A percentile compares a stretch with the other conserved stretches of the same genome.
Evolutionary conservation across 2,329 filamentous ascomycete genomes (phyloP).

Genomic region (Fusarium dlaminii): DNA sequence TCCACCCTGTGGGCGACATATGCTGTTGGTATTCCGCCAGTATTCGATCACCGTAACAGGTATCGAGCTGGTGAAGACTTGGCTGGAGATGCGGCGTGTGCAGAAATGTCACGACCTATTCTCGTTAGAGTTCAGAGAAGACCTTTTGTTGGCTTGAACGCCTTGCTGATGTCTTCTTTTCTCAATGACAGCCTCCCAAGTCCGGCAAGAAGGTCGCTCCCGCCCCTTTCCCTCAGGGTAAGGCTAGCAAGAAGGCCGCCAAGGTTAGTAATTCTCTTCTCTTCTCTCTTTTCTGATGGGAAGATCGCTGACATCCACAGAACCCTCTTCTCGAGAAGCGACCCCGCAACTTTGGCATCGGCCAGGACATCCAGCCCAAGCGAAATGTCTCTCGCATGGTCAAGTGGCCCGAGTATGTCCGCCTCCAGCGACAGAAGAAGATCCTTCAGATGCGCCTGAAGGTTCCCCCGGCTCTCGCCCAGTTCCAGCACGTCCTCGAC

Average conservation of each 20-base stretch:
- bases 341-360: slow-evolving; percentile 96
- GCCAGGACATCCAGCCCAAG: slow-evolving; percentile 97
- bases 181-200: slow-evolving; percentile 99
- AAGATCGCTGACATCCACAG: slow-evolving; percentile 56
- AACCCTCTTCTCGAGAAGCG: slow-evolving; percentile 99
- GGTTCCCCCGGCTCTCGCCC: slow-evolving; percentile 95
- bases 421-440: slow-evolving; percentile 93
- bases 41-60: slow-evolving; percentile 36
- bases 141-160: slow-evolving; percentile 77
- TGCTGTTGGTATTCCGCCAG: slow-evolving; percentile 49
- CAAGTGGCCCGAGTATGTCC: slow-evolving; percentile 99
- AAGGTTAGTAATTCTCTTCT: slow-evolving; percentile 75
- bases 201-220: slow-evolving; percentile 96
- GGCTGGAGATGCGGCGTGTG: slow-evolving; percentile 68
- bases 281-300: background rate
- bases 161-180: slow-evolving; percentile 98
- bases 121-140: slow-evolving; percentile 96
- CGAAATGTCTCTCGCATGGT: slow-evolving; percentile 98
- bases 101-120: slow-evolving; percentile 65
- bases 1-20: slow-evolving; percentile 33
- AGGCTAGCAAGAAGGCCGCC: slow-evolving; percentile 94
- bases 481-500: slow-evolving; percentile 98
- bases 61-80: slow-evolving; percentile 64
- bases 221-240: slow-evolving; percentile 94
- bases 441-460: slow-evolving; percentile 98